Conservation (phyloP, 441 rosid species). For the Corymbia citriodora region DNA sequence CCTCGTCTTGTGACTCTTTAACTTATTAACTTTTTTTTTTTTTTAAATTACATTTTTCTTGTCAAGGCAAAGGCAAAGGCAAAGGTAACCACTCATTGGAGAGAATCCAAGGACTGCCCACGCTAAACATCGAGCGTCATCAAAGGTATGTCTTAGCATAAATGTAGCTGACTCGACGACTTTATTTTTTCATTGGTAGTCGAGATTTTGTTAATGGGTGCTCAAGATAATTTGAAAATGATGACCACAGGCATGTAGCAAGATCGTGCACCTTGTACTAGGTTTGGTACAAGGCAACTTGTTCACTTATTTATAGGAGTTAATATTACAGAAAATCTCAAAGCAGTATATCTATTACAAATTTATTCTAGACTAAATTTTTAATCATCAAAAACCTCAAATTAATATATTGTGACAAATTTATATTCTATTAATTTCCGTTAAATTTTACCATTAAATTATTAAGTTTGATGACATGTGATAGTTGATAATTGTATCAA, state of each 20-base stretch:
- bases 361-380: too few species aligned
- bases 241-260: not conserved
- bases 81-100: not conserved
- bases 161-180: not conserved
- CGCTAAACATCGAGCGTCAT: not conserved
- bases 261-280: not conserved
- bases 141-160: not conserved
- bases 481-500: rapidly evolving
- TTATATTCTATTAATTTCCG: too few species aligned
- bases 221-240: not conserved
- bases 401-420: too few species aligned
- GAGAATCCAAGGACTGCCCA: not conserved
- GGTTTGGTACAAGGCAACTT: not conserved
- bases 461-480: too few species aligned
- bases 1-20: not conserved
- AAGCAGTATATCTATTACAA: too few species aligned
- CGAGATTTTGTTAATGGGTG: not conserved
- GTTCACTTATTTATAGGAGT: not conserved
- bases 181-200: not conserved
- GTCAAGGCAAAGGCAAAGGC: not conserved
- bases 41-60: not conserved
- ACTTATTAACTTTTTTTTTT: not conserved
- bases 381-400: too few species aligned
- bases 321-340: too few species aligned
- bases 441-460: too few species aligned